Conservation (phyloP, 495 filamentous ascomycete genomes). For the Penicillium herquei region DNA sequence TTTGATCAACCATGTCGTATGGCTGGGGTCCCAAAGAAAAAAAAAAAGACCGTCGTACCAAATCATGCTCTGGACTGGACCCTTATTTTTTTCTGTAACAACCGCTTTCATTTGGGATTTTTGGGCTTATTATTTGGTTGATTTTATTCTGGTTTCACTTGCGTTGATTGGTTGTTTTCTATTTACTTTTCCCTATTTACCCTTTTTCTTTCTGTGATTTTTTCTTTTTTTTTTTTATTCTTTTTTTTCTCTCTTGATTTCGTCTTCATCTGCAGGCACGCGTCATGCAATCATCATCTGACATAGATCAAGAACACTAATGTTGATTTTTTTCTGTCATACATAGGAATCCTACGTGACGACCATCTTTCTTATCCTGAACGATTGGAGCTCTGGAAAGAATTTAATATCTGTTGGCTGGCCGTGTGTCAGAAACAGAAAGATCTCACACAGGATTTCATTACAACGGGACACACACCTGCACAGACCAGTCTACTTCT, state of each 20-base stretch:
- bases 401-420: constrained; percentile 96
- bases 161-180: too few species aligned
- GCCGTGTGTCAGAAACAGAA: constrained; percentile 83
- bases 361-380: constrained; percentile 67
- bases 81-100: constrained; percentile 13
- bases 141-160: too few species aligned
- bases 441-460: constrained; percentile 61
- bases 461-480: constrained; percentile 58
- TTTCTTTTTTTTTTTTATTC: background rate
- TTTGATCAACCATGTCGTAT: background rate
- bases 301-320: constrained; percentile 22
- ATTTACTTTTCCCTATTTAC: too few species aligned
- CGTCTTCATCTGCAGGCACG: constrained; percentile 14
- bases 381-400: constrained; percentile 81
- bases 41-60: constrained; percentile 10
- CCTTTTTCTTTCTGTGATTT: background rate
- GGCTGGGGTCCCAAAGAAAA: background rate
- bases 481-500: constrained; percentile 65
- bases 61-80: constrained; percentile 16
- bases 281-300: constrained; percentile 23
- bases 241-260: constrained; percentile 7
- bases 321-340: constrained; percentile 18
- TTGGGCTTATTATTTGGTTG: too few species aligned
- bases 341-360: constrained; percentile 68
- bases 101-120: background rate